Conservation (phyloP, 2,329 filamentous ascomycete genomes). For the Thyridium curvatum region DNA sequence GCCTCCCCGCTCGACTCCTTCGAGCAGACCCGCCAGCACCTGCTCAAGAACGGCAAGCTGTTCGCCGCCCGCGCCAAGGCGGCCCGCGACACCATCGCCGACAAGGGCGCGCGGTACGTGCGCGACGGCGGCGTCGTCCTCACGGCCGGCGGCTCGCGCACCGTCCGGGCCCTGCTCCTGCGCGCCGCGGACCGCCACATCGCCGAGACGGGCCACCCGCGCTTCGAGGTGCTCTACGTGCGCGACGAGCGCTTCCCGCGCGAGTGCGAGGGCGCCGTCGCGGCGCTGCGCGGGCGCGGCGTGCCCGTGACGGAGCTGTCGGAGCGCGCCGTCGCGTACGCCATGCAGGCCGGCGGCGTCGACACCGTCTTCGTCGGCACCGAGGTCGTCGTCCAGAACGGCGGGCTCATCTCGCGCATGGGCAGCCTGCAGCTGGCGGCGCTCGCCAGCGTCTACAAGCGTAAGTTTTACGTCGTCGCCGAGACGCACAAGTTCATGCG, state of each 20-base stretch:
- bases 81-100: conserved; percentile 75
- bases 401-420: conserved; percentile 83
- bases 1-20: conserved; percentile 52
- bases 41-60: conserved; percentile 77
- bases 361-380: conserved; percentile 61
- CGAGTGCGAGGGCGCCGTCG: conserved; percentile 67
- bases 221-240: conserved; percentile 81
- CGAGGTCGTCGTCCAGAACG: conserved; percentile 91
- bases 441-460: conserved; percentile 60
- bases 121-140: conserved; percentile 75
- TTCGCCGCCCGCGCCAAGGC: conserved; percentile 86
- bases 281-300: conserved; percentile 62
- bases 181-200: conserved; percentile 61
- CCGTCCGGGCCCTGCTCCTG: conserved; percentile 71
- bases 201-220: conserved; percentile 46
- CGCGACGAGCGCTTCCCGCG: conserved; percentile 43
- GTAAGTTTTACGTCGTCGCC: conserved; percentile 79
- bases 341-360: conserved; percentile 59
- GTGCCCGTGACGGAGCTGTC: conserved; percentile 80
- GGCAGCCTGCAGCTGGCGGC: conserved; percentile 82
- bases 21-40: conserved; percentile 73
- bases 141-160: conserved; percentile 81
- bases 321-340: conserved; percentile 71
- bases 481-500: conserved; percentile 97
- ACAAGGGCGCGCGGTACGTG: conserved; percentile 72